Conservation (phyloP, 495 filamentous ascomycete species). For the Rusavskia elegans region DNA sequence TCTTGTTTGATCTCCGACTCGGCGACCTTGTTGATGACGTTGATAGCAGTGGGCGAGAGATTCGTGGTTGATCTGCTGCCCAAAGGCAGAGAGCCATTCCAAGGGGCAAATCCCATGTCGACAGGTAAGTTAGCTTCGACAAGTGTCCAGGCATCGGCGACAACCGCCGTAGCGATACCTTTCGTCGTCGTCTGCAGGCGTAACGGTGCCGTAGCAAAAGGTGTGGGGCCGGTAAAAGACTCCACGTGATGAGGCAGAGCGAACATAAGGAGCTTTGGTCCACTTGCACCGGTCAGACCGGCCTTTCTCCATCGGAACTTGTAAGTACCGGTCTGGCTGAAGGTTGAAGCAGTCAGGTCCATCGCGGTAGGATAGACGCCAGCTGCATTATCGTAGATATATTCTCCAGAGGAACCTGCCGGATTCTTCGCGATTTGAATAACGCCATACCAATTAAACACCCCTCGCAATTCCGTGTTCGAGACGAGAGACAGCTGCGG, state of each 20-base stretch:
- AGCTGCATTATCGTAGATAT: conserved; percentile 54
- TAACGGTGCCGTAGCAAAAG: conserved; percentile 35
- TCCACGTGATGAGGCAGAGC: conserved; percentile 75
- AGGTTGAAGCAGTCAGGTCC: conserved; percentile 43
- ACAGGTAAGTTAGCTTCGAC: conserved; percentile 55
- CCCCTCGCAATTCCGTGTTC: conserved; percentile 31
- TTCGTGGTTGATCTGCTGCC: conserved; percentile 26
- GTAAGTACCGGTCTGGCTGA: conserved; percentile 50
- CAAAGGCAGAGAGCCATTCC: conserved; percentile 30
- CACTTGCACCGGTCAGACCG: conserved; percentile 31
- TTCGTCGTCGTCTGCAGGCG: conserved; percentile 74
- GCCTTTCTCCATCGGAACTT: conserved; percentile 50
- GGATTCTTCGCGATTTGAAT: conserved; percentile 72
- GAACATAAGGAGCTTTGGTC: conserved; percentile 54
- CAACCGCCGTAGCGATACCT: conserved; percentile 56
- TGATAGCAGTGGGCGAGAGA: conserved; percentile 35
- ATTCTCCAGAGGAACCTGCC: conserved; percentile 41
- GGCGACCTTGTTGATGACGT: conserved; percentile 40
- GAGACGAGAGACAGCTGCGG: conserved; percentile 33
- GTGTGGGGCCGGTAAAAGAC: conserved; percentile 50
- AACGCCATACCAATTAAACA: conserved; percentile 42
- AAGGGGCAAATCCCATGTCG: conserved; percentile 60
- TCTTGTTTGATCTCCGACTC: conserved; percentile 54
- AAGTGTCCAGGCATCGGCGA: conserved; percentile 68
- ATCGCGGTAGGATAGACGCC: conserved; percentile 56